A percentile compares a stretch with the other conserved stretches of the same genome.
Evolutionary conservation across 225 moss, liverwort and hornwort species (phyloP).

Genomic region (Sphagnum contortum): DNA sequence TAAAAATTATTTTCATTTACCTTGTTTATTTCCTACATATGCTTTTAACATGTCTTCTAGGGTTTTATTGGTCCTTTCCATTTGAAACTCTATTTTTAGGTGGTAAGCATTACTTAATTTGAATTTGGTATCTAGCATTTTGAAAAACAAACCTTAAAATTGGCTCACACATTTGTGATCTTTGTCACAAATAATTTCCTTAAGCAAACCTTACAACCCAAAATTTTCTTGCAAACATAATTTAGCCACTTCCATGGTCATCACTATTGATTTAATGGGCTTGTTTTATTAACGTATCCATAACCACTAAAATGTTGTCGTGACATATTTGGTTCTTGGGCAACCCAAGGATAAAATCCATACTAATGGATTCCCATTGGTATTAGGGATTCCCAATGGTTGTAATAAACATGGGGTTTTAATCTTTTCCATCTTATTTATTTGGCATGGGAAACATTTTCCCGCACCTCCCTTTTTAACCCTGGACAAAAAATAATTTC

Average conservation of each 20-base stretch:
- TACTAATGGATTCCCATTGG: not conserved
- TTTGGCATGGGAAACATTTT: not conserved
- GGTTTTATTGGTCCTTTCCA: conserved; percentile 1
- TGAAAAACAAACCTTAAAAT: not conserved
- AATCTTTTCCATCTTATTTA: not conserved
- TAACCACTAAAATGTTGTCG: not conserved
- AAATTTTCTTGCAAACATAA: not conserved
- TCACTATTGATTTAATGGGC: not conserved
- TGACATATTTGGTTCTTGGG: not conserved
- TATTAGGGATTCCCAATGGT: not conserved
- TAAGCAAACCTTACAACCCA: not conserved
- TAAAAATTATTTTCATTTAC: not conserved
- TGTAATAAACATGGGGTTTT: not conserved
- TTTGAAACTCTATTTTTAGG: not conserved
- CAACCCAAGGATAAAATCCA: conserved; percentile 2
- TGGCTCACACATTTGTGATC: not conserved
- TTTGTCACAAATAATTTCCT: not conserved
- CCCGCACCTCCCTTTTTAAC: not conserved
- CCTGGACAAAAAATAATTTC: not conserved
- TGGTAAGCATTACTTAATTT: not conserved
- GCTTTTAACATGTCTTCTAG: conserved; percentile 2
- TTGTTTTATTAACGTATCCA: not conserved
- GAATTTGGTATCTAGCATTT: not conserved
- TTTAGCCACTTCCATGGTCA: not conserved
- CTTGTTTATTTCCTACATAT: not conserved